Evolutionary conservation across 2,329 filamentous ascomycete genomes (phyloP).

Genomic region (Gnomoniopsis smithogilvyi): DNA sequence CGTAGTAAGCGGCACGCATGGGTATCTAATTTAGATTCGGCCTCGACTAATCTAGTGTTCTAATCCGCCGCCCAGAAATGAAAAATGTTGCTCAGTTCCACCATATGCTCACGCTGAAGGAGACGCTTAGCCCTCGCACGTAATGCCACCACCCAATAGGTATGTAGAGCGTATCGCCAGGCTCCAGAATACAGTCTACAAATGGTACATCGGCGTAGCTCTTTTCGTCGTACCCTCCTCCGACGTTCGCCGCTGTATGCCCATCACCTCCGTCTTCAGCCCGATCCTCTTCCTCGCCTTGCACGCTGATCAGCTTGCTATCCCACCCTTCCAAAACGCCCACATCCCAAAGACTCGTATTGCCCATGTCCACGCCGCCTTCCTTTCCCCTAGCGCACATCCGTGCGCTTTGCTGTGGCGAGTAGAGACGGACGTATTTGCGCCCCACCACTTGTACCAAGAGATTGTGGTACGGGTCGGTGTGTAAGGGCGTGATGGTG

Average conservation of each 20-base stretch:
- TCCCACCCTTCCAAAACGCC: slow-evolving; percentile 65
- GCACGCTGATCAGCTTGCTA: slow-evolving; percentile 18
- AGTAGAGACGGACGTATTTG: slow-evolving; percentile 90
- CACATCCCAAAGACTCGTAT: slow-evolving; percentile 80
- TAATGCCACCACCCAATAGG: slow-evolving; percentile 99
- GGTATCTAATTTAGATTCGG: background rate
- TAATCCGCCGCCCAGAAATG: background rate
- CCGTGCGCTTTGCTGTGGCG: slow-evolving; percentile 55
- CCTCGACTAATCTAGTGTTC: background rate
- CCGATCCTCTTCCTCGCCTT: slow-evolving; percentile 17
- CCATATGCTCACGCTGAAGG: slow-evolving; percentile 97
- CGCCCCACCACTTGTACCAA: slow-evolving; percentile 83
- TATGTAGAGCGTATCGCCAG: slow-evolving; percentile 84
- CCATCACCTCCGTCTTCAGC: slow-evolving; percentile 10
- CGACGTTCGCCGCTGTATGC: slow-evolving; percentile 22
- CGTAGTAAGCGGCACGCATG: background rate
- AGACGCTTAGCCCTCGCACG: slow-evolving; percentile 77
- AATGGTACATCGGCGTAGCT: slow-evolving; percentile 61
- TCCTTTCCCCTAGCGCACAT: slow-evolving; percentile 63
- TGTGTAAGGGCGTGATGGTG: slow-evolving; percentile 91
- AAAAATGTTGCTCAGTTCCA: slow-evolving; percentile 59
- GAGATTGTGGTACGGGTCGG: slow-evolving; percentile 91
- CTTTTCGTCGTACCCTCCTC: slow-evolving; percentile 28
- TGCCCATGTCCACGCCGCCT: slow-evolving; percentile 82
- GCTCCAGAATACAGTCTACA: slow-evolving; percentile 73